These are phyloP conservation scores for Bruguiera parviflora DNA, from an alignment of 345 rosid genomes.

Conservation along the genomic window DNA sequence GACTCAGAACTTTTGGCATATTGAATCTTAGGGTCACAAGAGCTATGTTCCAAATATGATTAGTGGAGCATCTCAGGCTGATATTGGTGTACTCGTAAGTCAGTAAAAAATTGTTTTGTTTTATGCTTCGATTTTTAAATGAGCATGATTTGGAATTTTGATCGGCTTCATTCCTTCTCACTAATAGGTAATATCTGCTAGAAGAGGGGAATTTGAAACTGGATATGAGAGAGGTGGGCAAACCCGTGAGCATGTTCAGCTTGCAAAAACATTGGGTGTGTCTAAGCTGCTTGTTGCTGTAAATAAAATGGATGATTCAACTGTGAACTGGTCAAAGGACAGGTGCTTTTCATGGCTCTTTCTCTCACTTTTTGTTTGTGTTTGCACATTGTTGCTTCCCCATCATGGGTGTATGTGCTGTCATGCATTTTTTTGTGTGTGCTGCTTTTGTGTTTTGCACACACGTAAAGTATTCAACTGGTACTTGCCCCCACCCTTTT, in stretches of 20 bases:
- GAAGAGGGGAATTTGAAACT: constrained; percentile 98
- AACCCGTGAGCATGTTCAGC: constrained; percentile 99
- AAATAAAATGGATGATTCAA: constrained; percentile 97
- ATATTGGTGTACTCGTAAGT: constrained; percentile 91
- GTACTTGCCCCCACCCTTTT: background rate
- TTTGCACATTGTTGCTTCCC: background rate
- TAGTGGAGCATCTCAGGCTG: constrained; percentile 99
- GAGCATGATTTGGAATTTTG: background rate
- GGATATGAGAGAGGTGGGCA: constrained; percentile 99
- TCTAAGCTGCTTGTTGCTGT: constrained; percentile 85
- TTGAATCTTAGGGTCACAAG: constrained; percentile 83
- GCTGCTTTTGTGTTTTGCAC: background rate
- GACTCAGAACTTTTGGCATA: constrained; percentile 2
- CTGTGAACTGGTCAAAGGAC: constrained; percentile 92
- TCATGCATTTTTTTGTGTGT: background rate
- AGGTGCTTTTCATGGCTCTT: constrained; percentile 42
- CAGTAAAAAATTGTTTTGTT: constrained; percentile 1
- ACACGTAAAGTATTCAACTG: background rate
- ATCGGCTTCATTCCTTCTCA: background rate
- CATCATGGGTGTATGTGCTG: background rate
- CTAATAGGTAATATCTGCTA: constrained; percentile 85
- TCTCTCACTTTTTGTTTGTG: background rate
- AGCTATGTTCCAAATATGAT: constrained; percentile 99
- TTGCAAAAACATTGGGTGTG: constrained; percentile 98
- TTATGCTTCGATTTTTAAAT: background rate